A percentile compares a stretch with the other conserved stretches of the same genome.
Evolutionary conservation across 164 flowering plant species (phyloP).

Genomic region (Liriodendron chinense): DNA sequence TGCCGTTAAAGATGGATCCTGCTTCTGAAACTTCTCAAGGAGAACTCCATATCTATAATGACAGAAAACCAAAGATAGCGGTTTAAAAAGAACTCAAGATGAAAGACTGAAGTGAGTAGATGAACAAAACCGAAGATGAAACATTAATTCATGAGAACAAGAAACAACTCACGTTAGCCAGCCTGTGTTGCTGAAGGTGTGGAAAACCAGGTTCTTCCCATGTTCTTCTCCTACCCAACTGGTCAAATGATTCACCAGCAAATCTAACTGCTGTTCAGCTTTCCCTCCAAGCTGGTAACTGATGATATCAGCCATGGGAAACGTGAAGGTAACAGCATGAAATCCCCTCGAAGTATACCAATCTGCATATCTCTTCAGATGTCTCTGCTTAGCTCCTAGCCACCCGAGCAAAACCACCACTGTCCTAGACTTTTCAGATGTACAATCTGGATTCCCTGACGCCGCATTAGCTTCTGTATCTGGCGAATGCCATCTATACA

Average conservation of each 20-base stretch:
- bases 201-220: slow-evolving; percentile 71
- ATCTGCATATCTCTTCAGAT: slow-evolving; percentile 86
- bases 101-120: background rate
- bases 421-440: slow-evolving; percentile 58
- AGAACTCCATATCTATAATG: slow-evolving; percentile 72
- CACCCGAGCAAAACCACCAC: slow-evolving; percentile 96
- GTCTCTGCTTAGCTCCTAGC: slow-evolving; percentile 97
- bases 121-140: background rate
- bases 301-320: slow-evolving; percentile 86
- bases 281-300: slow-evolving; percentile 88
- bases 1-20: slow-evolving; percentile 54
- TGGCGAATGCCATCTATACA: slow-evolving; percentile 93
- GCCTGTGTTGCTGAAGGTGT: slow-evolving; percentile 98
- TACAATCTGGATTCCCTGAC: slow-evolving; percentile 54
- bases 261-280: slow-evolving; percentile 71
- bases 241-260: slow-evolving; percentile 85
- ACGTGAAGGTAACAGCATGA: slow-evolving; percentile 90
- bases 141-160: background rate
- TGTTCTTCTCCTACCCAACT: slow-evolving; percentile 78
- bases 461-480: slow-evolving; percentile 37
- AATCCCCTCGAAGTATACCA: slow-evolving; percentile 95
- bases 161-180: slow-evolving; percentile 82
- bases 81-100: background rate
- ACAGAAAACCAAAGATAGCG: background rate
- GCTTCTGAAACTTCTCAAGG: slow-evolving; percentile 69